Conservation (phyloP, 768 basidiomycete genomes). For the Xanthoconium stramineum region DNA sequence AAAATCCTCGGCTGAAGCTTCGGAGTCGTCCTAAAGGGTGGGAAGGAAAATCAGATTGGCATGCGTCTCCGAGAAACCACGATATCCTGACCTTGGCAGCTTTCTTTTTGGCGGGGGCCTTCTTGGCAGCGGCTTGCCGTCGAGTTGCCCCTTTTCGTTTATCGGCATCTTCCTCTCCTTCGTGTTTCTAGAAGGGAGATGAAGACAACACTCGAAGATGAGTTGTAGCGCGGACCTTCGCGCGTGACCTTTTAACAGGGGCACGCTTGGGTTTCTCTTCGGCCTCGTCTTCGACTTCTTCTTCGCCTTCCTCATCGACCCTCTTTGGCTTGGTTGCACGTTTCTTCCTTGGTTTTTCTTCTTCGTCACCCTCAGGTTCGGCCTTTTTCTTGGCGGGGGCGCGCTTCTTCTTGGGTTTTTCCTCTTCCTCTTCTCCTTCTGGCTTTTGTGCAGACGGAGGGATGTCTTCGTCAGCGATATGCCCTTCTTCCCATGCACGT, state of each 20-base stretch:
- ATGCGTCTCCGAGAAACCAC: not conserved
- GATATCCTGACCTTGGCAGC: slow-evolving; percentile 34
- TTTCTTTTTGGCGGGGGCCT: slow-evolving; percentile 45
- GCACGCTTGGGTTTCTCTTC: slow-evolving; percentile 32
- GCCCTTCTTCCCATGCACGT: slow-evolving; percentile 72
- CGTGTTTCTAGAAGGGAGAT: slow-evolving; percentile 27
- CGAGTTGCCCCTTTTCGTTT: slow-evolving; percentile 51
- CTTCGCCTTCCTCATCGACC: slow-evolving; percentile 36
- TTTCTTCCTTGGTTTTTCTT: slow-evolving; percentile 36
- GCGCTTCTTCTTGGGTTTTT: slow-evolving; percentile 54
- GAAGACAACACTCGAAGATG: slow-evolving; percentile 8
- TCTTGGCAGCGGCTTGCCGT: slow-evolving; percentile 45
- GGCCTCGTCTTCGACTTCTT: slow-evolving; percentile 31
- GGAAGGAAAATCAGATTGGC: not conserved
- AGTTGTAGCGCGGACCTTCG: slow-evolving; percentile 31
- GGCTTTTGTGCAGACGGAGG: slow-evolving; percentile 69
- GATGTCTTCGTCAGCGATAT: slow-evolving; percentile 82
- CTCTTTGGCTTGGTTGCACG: slow-evolving; percentile 32
- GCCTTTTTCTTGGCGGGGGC: slow-evolving; percentile 35
- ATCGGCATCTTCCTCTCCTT: slow-evolving; percentile 32
- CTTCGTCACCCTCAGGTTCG: slow-evolving; percentile 34
- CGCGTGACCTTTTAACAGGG: slow-evolving; percentile 33
- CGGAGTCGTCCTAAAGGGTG: slow-evolving; percentile 29
- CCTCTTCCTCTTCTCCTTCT: slow-evolving; percentile 47
- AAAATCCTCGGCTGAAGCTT: slow-evolving; percentile 47